Conservation (phyloP, 352 stramenopile genomes). For the Phytophthora citrophthora region DNA sequence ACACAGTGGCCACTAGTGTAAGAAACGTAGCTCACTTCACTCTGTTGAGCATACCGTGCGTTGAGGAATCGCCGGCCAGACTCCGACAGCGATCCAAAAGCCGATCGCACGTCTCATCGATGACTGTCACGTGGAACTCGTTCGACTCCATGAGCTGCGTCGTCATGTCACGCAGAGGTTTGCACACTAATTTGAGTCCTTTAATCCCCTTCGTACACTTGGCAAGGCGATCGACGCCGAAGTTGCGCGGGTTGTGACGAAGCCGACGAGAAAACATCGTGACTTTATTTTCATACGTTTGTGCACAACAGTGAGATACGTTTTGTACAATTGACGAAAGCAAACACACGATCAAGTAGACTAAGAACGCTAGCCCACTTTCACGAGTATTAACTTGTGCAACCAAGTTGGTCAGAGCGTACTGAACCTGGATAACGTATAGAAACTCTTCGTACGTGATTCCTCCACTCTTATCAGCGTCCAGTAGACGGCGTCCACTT, state of each 20-base stretch:
- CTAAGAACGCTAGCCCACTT: constrained; percentile 70
- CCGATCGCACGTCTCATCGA: constrained; percentile 83
- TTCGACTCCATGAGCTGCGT: constrained; percentile 73
- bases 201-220: constrained; percentile 76
- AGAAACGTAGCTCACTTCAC: constrained; percentile 81
- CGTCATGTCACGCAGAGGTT: constrained; percentile 75
- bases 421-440: constrained; percentile 78
- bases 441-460: constrained; percentile 90
- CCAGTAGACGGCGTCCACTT: constrained; percentile 87
- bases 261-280: constrained; percentile 73
- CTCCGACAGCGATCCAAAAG: constrained; percentile 73
- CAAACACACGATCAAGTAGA: constrained; percentile 81
- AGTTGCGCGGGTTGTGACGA: constrained; percentile 55
- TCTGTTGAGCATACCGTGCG: constrained; percentile 65
- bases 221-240: constrained; percentile 65
- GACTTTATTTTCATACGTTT: constrained; percentile 77
- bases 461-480: constrained; percentile 77
- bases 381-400: constrained; percentile 83
- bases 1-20: constrained; percentile 82
- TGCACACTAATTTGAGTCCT: constrained; percentile 75
- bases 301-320: too few relatives aligned
- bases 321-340: constrained; percentile 81
- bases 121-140: constrained; percentile 81
- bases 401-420: constrained; percentile 60
- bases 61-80: constrained; percentile 77